phyloP scores from a whole-genome alignment of 2,329 filamentous ascomycete species.

The Raffaelea arxii region DNA sequence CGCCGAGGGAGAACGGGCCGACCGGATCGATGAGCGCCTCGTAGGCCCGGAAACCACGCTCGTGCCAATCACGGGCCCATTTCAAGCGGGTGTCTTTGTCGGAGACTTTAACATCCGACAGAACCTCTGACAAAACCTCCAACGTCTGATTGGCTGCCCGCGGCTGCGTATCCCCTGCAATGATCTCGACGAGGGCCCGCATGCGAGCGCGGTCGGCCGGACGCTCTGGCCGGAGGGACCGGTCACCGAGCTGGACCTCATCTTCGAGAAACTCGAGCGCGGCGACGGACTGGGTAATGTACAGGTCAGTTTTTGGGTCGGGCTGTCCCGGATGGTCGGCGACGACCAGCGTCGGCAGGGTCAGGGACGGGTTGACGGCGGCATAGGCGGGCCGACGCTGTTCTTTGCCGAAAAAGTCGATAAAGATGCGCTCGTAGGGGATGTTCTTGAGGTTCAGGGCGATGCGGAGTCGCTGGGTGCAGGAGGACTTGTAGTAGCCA shows the following conservation, averaged over 20 bases:
- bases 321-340: constrained; percentile 16
- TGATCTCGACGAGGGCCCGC: constrained; percentile 42
- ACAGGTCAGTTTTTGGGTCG: constrained; percentile 35
- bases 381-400: constrained; percentile 36
- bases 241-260: constrained; percentile 25
- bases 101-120: constrained; percentile 26
- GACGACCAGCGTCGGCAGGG: constrained; percentile 43
- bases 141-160: constrained; percentile 48
- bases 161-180: constrained; percentile 49
- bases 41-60: constrained; percentile 45
- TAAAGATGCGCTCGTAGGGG: constrained; percentile 31
- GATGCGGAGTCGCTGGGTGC: constrained; percentile 51
- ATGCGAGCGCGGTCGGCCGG: constrained; percentile 35
- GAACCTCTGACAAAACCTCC: constrained; percentile 34
- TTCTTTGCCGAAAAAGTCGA: constrained; percentile 46
- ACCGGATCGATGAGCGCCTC: constrained; percentile 33
- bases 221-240: constrained; percentile 31
- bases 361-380: constrained; percentile 40
- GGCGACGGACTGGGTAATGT: constrained; percentile 37
- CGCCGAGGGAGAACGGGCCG: constrained; percentile 45
- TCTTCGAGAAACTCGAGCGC: constrained; percentile 56
- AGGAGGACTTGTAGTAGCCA: constrained; percentile 54
- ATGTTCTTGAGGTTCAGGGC: constrained; percentile 46
- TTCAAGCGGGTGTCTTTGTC: neutral
- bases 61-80: constrained; percentile 44